These are phyloP conservation scores for Straminergon stramineum DNA, from an alignment of 225 moss, liverwort and hornwort species.

Conservation along the genomic window DNA sequence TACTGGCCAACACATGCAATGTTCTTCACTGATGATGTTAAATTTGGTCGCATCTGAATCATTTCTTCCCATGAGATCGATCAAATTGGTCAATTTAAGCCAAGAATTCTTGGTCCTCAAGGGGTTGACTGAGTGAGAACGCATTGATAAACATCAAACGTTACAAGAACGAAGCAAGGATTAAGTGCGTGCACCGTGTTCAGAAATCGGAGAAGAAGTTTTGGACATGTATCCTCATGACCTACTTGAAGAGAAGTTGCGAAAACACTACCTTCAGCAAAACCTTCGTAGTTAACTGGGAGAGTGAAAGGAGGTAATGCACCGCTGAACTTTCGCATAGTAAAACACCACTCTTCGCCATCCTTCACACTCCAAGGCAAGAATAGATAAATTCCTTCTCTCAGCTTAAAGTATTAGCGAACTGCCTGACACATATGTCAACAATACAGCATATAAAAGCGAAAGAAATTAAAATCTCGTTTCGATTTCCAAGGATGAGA, in stretches of 20 bases:
- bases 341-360: conserved; percentile 79
- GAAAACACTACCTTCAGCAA: conserved; percentile 59
- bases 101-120: not conserved
- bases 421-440: not conserved
- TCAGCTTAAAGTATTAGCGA: not conserved
- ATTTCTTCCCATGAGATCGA: not conserved
- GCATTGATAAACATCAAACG: not conserved
- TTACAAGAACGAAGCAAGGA: not conserved
- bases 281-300: conserved; percentile 69
- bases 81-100: not conserved
- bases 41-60: not conserved
- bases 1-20: not conserved
- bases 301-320: conserved; percentile 45
- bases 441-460: not conserved
- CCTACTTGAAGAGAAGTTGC: not conserved
- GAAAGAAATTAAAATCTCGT: not conserved
- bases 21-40: not conserved
- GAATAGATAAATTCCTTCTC: not conserved
- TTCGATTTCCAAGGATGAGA: not conserved
- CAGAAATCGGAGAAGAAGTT: not conserved
- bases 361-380: conserved; percentile 36
- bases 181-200: not conserved
- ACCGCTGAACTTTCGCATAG: conserved; percentile 57
- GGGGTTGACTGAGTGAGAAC: not conserved
- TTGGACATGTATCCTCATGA: not conserved